Evolutionary conservation across 1,284 basidiomycete species (phyloP).

Genomic region (Tremellales sp.): DNA sequence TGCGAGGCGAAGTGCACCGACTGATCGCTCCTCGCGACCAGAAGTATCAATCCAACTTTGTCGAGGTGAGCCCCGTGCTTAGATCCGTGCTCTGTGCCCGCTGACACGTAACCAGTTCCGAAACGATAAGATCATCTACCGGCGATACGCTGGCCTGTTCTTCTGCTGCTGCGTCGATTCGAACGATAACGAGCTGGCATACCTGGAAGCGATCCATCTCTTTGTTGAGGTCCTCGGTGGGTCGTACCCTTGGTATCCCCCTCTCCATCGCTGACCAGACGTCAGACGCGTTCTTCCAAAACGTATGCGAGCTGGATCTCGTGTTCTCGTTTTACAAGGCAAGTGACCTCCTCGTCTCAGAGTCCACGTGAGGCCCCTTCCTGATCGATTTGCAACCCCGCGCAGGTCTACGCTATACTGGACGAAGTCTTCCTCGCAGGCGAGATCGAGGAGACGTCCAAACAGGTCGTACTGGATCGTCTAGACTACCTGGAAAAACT

Average conservation of each 20-base stretch:
- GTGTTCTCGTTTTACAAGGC: conserved; percentile 99
- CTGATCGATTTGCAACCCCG: neutral
- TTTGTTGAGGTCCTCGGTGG: conserved; percentile 96
- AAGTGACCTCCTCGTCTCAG: conserved; percentile 14
- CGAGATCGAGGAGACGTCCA: conserved; percentile 96
- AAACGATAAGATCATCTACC: conserved; percentile 91
- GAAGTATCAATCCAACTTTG: conserved; percentile 98
- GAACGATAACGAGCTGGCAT: conserved; percentile 96
- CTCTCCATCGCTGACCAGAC: neutral
- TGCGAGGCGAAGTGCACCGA: conserved; percentile 92
- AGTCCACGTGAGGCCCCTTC: neutral
- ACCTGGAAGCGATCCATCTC: conserved; percentile 94
- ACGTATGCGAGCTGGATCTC: conserved; percentile 92
- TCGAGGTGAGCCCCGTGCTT: conserved; percentile 66
- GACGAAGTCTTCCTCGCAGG: conserved; percentile 99
- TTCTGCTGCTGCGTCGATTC: conserved; percentile 97
- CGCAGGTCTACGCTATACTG: conserved; percentile 88
- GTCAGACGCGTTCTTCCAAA: conserved; percentile 95
- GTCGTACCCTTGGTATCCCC: conserved; percentile 32
- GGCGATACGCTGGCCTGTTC: conserved; percentile 94
- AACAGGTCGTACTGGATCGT: conserved; percentile 85
- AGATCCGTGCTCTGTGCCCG: neutral
- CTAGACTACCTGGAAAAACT: conserved; percentile 87
- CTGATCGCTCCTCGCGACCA: conserved; percentile 95
- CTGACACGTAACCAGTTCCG: conserved; percentile 62